Conservation (phyloP, 1,139 yeast genomes). For the Pichia sp. region DNA sequence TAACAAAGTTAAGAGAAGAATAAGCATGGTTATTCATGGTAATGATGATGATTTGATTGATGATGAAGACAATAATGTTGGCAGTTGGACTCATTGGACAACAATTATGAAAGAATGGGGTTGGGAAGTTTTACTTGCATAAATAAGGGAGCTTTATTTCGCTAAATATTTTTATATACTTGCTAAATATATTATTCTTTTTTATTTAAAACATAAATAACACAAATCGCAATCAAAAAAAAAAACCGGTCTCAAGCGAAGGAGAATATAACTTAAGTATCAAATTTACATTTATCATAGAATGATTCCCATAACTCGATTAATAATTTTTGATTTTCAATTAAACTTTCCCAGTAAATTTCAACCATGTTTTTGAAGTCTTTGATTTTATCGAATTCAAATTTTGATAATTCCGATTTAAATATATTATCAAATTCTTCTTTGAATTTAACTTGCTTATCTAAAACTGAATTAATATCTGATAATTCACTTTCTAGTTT, state of each 20-base stretch:
- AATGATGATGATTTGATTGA: constrained; percentile 34
- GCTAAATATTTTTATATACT: too few species aligned
- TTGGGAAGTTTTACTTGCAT: constrained; percentile 57
- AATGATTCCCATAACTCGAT: constrained; percentile 95
- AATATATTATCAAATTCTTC: constrained; percentile 41
- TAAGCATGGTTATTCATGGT: constrained; percentile 38
- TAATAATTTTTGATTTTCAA: constrained; percentile 90
- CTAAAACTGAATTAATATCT: constrained; percentile 51
- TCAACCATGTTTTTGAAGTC: constrained; percentile 91
- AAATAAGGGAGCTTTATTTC: background rate
- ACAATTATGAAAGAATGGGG: constrained; percentile 69
- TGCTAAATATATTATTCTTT: too few species aligned
- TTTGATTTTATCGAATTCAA: constrained; percentile 70
- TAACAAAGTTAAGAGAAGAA: constrained; percentile 20
- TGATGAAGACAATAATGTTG: constrained; percentile 34
- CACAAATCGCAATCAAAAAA: too few species aligned
- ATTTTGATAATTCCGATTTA: constrained; percentile 57
- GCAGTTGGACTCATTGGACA: constrained; percentile 60
- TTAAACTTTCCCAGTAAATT: constrained; percentile 81
- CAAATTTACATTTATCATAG: constrained; percentile 41
- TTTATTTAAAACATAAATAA: too few species aligned
- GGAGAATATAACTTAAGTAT: constrained; percentile 1
- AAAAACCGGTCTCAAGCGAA: too few species aligned
- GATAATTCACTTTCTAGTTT: constrained; percentile 52
- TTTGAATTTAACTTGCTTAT: constrained; percentile 23